Conservation (phyloP, 768 basidiomycete genomes). For the Leccinum barrowsii region DNA sequence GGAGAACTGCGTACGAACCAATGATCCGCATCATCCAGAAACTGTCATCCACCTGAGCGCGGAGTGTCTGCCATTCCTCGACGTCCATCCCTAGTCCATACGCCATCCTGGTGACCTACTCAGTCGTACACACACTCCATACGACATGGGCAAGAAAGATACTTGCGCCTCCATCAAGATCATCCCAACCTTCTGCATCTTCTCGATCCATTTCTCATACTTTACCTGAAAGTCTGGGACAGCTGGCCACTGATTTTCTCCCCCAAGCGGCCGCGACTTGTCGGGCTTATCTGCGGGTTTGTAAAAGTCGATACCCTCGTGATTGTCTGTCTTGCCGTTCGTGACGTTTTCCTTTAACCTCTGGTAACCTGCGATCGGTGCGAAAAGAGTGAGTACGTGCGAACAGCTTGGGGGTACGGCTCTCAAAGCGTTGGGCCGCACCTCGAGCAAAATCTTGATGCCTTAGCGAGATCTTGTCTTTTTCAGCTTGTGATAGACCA, state of each 20-base stretch:
- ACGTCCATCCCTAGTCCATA: conserved; percentile 68
- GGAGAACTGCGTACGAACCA: conserved; percentile 38
- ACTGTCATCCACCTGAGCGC: conserved; percentile 70
- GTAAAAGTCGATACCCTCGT: conserved; percentile 84
- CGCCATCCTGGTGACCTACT: conserved; percentile 58
- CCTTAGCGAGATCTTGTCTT: conserved; percentile 66
- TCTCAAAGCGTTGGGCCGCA: conserved; percentile 28
- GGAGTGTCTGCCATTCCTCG: conserved; percentile 68
- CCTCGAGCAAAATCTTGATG: conserved; percentile 77
- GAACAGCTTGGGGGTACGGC: not conserved
- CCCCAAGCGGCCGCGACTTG: conserved; percentile 70
- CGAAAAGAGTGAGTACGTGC: not conserved
- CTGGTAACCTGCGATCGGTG: conserved; percentile 60
- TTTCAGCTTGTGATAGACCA: conserved; percentile 64
- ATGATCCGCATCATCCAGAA: conserved; percentile 91
- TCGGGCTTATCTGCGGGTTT: conserved; percentile 67
- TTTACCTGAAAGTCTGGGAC: conserved; percentile 54
- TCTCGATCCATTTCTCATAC: conserved; percentile 74
- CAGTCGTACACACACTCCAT: not conserved
- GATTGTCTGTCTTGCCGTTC: conserved; percentile 77
- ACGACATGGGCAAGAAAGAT: not conserved
- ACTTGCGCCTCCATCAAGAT: conserved; percentile 84
- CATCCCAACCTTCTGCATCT: conserved; percentile 81
- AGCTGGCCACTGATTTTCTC: conserved; percentile 84
- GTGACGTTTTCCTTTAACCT: conserved; percentile 83